Evolutionary conservation across 768 basidiomycete species (phyloP), one percentile per base, ranked within the genome.

Genomic region (Russula olivacea): DNA sequence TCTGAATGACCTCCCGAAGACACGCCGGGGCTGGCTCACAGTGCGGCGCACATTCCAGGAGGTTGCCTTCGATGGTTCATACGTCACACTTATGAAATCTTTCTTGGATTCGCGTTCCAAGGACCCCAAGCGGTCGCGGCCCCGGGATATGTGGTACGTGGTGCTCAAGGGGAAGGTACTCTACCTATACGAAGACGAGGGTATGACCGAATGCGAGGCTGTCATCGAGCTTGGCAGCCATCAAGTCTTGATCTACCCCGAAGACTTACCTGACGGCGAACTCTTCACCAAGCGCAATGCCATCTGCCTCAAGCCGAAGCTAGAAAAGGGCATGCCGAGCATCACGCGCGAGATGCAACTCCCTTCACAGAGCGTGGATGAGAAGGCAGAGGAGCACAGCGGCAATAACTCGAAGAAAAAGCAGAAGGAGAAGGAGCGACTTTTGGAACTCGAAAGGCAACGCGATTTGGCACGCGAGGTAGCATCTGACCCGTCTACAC

Each of bases 111-210:
- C 90, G 19, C 81, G 89, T 61, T 91, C 90, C 55, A 89, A 90
- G 71, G 91, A 93, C 74, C 89, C 92, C 9, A 89, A 88, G 71
- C 80, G 83, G 47, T 85, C 88, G 15, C 81, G 89, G 55, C 92
- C 93, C 17, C 93, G 92, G 75, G 95, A 97, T 72, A 87, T 83
- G 82, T 97, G 91, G 86, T 97, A 87, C 72, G 90, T 88, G 58
- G 92, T 88, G 8, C 80, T 98, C 72, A 98, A 98, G 79, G 91
- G 89, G 49, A 88, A 85, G 69, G 86, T 96, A 43, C 76, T 98
- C 34, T 98, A 93, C 74, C 77, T 98, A 23, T 98, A 97, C 75
- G 93, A 96, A 74, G 91, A 95, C 74, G 93, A 97, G 75, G 80
- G 78, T 17, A 91, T 91, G 86, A 82, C 82, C 58, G 95, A 98